Base-by-base conservation (phyloP, 495 filamentous ascomycete genomes). In the Haplographium delicatum region DNA sequence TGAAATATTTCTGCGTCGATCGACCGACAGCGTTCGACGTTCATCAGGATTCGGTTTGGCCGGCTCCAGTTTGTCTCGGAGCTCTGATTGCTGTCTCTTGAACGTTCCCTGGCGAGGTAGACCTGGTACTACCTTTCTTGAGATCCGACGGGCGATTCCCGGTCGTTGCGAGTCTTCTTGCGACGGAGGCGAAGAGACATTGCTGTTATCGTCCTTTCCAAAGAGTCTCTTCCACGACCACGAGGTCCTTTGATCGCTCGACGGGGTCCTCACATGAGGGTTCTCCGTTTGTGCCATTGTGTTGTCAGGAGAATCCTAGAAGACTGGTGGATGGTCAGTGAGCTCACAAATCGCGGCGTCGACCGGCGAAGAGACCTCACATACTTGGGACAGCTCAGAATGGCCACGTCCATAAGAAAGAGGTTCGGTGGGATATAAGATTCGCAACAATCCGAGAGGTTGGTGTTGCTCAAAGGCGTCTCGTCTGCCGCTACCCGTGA, bases 81-180 rank as follows among this genome's bases (percentile, higher is more conserved):
- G 74, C 65, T 95, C 91, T 20, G 86, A 88, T 59, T 84, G 79
- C 60, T 90, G 88, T 58, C 89, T 77, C 64, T 82, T 85, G 66
- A 91, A 88, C 3, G 86, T 90, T 44, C 80, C 74, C 9, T 82
- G 69, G 47, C 87, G 77, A 27, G 90, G 88, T 31, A 94, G 69
- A 13, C 83, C 84, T 8, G 88, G 85, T n/a, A 91, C 80, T 1
- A 89, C 89, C 53, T 76, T 83, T 53, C 84, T 70, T 13, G 85
- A 83, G 28, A 81, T 62, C 52, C 80, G 76, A 45, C 82, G 72
- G 22, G 69, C 70, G 22, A 78, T 45, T 28, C 74, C 68, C 42
- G 76, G 66, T 20, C 55, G 51, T 46, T 71, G 56, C 57, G 59
- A 11, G 8, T 54, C 46, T 18, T 62, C 51, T 15, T 20, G 31